Evolutionary conservation across 352 stramenopile species (phyloP).

Genomic region (Blastocystis sp.): DNA sequence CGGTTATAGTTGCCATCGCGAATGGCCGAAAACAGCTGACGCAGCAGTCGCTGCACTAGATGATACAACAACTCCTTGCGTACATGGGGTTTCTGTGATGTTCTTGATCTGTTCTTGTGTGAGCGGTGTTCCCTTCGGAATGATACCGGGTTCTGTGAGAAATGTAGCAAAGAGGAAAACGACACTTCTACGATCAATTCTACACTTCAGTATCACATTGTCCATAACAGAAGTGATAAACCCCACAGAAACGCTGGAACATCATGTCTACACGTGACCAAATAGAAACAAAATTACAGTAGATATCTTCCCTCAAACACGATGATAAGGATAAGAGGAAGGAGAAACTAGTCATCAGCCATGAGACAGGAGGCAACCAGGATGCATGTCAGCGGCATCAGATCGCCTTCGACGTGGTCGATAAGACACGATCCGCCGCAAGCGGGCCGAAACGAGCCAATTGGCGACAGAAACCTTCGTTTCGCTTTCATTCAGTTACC

Average conservation of each 20-base stretch:
- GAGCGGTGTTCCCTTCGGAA: conserved; percentile 26
- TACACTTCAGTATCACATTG: background rate
- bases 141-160: conserved; percentile 29
- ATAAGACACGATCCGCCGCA: conserved; percentile 1
- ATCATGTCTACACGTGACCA: background rate
- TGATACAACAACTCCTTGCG: background rate
- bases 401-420: conserved; percentile 2
- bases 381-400: background rate
- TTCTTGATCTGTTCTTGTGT: background rate
- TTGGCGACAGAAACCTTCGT: background rate
- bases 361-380: background rate
- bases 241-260: background rate
- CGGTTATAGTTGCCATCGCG: conserved; percentile 30
- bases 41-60: conserved; percentile 19
- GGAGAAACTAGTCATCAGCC: background rate
- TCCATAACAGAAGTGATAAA: background rate
- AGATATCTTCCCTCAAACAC: background rate
- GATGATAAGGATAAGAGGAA: background rate
- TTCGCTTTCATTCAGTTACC: conserved; percentile 36
- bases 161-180: conserved; percentile 24
- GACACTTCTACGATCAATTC: background rate
- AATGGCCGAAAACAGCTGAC: conserved; percentile 16
- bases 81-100: conserved; percentile 23
- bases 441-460: background rate
- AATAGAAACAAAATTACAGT: background rate